Base-by-base conservation (phyloP, 2,329 filamentous ascomycete species). In the Emericellopsis cladophorae region DNA sequence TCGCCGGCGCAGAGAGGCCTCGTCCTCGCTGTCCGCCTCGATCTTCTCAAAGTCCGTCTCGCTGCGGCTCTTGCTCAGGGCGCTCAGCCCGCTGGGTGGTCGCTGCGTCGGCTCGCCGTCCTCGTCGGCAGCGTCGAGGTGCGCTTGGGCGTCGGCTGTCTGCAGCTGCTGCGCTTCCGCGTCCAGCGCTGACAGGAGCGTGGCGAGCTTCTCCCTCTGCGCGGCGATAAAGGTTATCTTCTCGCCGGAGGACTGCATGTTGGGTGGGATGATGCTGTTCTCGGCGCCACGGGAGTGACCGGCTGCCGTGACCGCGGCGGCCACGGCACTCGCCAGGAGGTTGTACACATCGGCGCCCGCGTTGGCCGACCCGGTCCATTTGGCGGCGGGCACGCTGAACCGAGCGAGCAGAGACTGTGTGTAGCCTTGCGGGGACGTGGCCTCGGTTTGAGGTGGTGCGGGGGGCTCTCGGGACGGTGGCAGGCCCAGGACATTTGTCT, bases 11-110 rank as follows among this genome's bases (percentile, higher is more conserved):
- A 62, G 52, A 15, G 51, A 52, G 9, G 51, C 66, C 26, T 65
- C 67, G 36, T 75, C 74, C 53, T 76, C 79, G 52, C 79, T 81
- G 54, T 89, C 83, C 29, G 80, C 78, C 46, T 92, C 84, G 49
- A 93, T 85, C 57, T 86, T 84, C 54, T 94, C 88, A 54, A 95
- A 95, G 51, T 94, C 90, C 16, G 75, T 76, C 56, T 95, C 88
- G 57, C 85, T 93, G 47, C 79, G 79, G 54, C 84, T 90, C 64
- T 90, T 90, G 51, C 76, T 81, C 51, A 94, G 62, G 4, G 67
- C 76, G 45, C 70, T 73, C 37, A 67, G 58, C n/a, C 70, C 66
- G 57, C 66, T 66, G 44, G 65, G 57, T 24, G 62, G 65, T 40
- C 70, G 61, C 45, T 67, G 59, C 4, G 57, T 52, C 16, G 53